These are phyloP conservation scores for Boletus sp. DNA, from an alignment of 768 basidiomycete genomes.

Conservation along the genomic window DNA sequence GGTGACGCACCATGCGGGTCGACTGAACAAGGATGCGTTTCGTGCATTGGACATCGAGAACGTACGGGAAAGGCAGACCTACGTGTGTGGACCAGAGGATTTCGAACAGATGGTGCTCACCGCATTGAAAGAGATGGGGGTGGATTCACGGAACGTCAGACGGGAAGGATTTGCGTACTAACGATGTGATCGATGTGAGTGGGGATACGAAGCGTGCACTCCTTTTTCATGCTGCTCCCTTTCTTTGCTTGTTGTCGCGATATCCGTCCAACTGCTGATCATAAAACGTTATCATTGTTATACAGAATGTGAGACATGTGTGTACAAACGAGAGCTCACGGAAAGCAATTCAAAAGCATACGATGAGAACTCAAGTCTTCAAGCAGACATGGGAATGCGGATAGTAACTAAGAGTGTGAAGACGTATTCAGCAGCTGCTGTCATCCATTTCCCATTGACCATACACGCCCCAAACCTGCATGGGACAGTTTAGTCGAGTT, in stretches of 20 bases:
- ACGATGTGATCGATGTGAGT: neutral
- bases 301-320: neutral
- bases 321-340: neutral
- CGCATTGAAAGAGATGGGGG: conserved; percentile 34
- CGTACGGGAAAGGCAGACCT: conserved; percentile 31
- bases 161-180: conserved; percentile 46
- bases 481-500: neutral
- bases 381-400: neutral
- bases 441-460: conserved; percentile 26
- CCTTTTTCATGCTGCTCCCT: neutral
- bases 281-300: neutral
- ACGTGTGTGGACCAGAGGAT: conserved; percentile 48
- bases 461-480: conserved; percentile 17
- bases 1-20: conserved; percentile 16
- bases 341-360: neutral
- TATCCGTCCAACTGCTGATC: too few relatives aligned
- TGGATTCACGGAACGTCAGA: conserved; percentile 31
- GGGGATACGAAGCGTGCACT: neutral
- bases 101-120: conserved; percentile 42
- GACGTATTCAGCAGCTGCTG: conserved; percentile 10
- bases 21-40: conserved; percentile 14
- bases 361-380: neutral
- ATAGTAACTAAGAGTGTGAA: neutral
- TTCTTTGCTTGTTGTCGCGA: neutral
- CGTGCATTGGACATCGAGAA: conserved; percentile 5